Percentiles rank a stretch among this genome's conserved stretches.
phyloP scores from a whole-genome alignment of 176 grass and related monocot species.

The Ensete glaucum region DNA sequence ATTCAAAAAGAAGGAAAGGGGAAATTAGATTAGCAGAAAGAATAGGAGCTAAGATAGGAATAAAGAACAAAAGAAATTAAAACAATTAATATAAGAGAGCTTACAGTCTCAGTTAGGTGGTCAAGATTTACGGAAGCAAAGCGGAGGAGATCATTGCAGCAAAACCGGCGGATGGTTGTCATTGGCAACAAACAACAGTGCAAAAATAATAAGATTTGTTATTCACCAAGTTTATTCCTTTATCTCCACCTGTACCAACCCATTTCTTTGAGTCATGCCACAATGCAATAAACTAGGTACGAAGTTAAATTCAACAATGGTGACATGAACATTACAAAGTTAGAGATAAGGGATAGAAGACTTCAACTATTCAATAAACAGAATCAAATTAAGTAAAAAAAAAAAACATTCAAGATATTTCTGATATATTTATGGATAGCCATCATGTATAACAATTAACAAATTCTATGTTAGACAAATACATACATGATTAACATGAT shows the following conservation, averaged over 20 bases:
- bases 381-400: too few species aligned
- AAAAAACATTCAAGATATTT: too few species aligned
- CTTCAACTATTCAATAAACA: too few species aligned
- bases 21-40: neutral
- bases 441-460: too few species aligned
- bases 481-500: too few species aligned
- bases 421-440: too few species aligned
- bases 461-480: too few species aligned
- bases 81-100: neutral
- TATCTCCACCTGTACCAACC: neutral
- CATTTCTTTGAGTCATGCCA: neutral
- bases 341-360: too few species aligned
- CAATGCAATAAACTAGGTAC: neutral
- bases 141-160: conserved; percentile 94
- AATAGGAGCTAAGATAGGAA: neutral
- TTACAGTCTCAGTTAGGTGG: conserved; percentile 90
- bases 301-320: too few species aligned
- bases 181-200: conserved; percentile 12
- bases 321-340: too few species aligned
- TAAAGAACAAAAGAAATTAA: neutral
- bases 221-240: neutral
- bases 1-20: neutral
- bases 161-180: conserved; percentile 92
- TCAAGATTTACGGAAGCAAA: conserved; percentile 81
- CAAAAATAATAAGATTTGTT: neutral